Base-by-base conservation (phyloP, 192 early-diverging fungal species). In the Spinellus fusiger region DNA sequence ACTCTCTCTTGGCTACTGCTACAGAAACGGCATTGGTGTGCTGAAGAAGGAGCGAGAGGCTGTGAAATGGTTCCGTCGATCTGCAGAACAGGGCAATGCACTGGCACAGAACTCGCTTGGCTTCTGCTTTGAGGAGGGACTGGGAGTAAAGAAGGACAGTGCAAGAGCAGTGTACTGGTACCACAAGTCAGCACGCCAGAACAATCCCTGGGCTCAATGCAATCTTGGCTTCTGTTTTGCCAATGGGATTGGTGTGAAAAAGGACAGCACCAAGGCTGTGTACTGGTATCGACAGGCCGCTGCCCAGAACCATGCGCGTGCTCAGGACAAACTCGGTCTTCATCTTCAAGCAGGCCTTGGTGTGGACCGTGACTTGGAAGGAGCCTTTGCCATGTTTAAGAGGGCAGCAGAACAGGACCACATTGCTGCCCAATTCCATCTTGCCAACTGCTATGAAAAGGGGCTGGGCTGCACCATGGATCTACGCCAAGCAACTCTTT, bases 131-230 rank as follows among this genome's bases (percentile, higher is more conserved):
- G 88, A 92, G 57, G 86, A 91, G 68, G 91, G 90, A 0, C 65
- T 85, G 4, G 91, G 91, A 6, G 77, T 81, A 0, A 71, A 81
- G 48, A 75, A 79, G 61, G 71, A 81, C 60, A 47, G 65, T n/a
- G 32, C 71, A 33, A 76, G 82, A 64, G 86, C 91, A 15, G 72
- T 87, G 5, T 64, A 76, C 20, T 82, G 89, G 71, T 81, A 90
- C 58, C 71, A 81, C 26, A 71, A 77, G 57, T 84, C 91, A 4
- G 87, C 89, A 7, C 64, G 81, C 34, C 73, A 84, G 55, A 82
- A 84, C 66, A 87, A 90, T 62, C 83, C 89, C 15, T 86, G 86
- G 86, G 90, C 91, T 18, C 88, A 92, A 59, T 90, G 86, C 73
- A 92, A 90, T 65, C 75, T 91, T 9, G 92, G 86, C 0, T 87